Evolutionary conservation across 2,329 filamentous ascomycete species (phyloP), one percentile per base, ranked within the genome.

Genomic region (Pyrenochaeta sp.): DNA sequence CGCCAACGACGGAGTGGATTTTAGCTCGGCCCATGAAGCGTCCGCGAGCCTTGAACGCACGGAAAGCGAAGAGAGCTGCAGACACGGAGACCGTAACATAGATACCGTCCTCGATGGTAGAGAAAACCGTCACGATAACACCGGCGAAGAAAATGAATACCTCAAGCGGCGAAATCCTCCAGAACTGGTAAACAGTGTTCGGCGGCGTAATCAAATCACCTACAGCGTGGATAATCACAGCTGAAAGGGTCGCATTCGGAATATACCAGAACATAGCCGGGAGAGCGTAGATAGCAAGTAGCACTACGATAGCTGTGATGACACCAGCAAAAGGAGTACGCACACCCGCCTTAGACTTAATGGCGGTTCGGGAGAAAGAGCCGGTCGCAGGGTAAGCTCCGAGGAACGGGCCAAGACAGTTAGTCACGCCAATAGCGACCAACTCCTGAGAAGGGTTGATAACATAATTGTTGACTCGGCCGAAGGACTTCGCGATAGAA

Each of bases 371-470:
- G 30, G 92, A 96, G 83, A 99, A 99, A 4, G 94, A 98, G 2
- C 95, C 94, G 2, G 94, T 99, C 0, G 92, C 91, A 15, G 94
- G 92, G 72, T 96, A 99, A 2, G 86, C 94, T 55, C 94, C 95
- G 3, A 98, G 66, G 80, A 98, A 97, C 2, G 95, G 93, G 0
- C 92, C 93, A 8, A 98, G 83, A 44, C 98, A 83, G 74, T 98
- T 98, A 28, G 90, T 90, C 27, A 97, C 87, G 59, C 94, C 94
- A 62, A 98, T 97, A 25, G 92, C 94, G 44, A 99, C 91, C 79
- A 99, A 86, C 77, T 99, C 94, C 76, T 99, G 94, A 0, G 94
- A 97, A 0, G 94, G 93, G 68, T 97, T 90, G 74, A 99, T 97
- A n/a, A 88, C 90, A 79, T 99, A 99, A 81, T 97, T 96, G 82